These are phyloP conservation scores for Amylostereum areolatum DNA, from an alignment of 1,284 basidiomycete species.

Conservation along the genomic window DNA sequence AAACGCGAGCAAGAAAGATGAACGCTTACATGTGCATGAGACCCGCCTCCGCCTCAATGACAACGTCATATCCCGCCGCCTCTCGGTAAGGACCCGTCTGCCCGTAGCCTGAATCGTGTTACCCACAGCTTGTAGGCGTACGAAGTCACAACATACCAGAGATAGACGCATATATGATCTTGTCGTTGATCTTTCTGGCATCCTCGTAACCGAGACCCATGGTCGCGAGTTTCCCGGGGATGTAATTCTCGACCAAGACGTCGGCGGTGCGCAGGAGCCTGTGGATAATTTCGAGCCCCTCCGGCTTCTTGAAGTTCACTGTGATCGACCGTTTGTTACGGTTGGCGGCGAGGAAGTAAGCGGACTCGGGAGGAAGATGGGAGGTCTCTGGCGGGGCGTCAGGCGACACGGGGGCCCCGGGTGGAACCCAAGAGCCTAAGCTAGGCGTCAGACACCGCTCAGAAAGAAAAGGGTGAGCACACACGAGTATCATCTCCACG, in stretches of 20 bases:
- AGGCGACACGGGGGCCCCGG: constrained; percentile 57
- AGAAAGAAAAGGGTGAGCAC: constrained; percentile 11
- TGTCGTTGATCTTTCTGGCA: constrained; percentile 74
- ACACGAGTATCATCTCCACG: constrained; percentile 89
- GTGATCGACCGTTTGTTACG: constrained; percentile 88
- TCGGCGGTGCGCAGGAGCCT: constrained; percentile 75
- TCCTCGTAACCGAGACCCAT: constrained; percentile 87
- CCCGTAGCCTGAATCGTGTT: constrained; percentile 67
- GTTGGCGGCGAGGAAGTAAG: constrained; percentile 90
- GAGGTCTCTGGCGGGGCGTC: constrained; percentile 45
- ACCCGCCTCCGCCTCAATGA: constrained; percentile 88
- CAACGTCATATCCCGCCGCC: constrained; percentile 87
- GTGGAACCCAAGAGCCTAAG: constrained; percentile 76
- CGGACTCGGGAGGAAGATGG: constrained; percentile 84
- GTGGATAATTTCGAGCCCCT: constrained; percentile 76
- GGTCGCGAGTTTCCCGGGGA: constrained; percentile 77
- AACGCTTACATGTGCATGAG: constrained; percentile 83
- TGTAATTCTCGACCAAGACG: constrained; percentile 86
- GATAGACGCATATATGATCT: constrained; percentile 86
- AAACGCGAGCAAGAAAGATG: constrained; percentile 1
- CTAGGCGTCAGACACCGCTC: background rate
- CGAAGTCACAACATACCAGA: constrained; percentile 48
- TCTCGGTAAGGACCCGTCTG: constrained; percentile 86
- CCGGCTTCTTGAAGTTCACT: constrained; percentile 77
- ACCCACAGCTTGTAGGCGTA: background rate